These are phyloP conservation scores for Elymus sibiricus DNA, from an alignment of 176 grass and related monocot species.

Conservation along the genomic window DNA sequence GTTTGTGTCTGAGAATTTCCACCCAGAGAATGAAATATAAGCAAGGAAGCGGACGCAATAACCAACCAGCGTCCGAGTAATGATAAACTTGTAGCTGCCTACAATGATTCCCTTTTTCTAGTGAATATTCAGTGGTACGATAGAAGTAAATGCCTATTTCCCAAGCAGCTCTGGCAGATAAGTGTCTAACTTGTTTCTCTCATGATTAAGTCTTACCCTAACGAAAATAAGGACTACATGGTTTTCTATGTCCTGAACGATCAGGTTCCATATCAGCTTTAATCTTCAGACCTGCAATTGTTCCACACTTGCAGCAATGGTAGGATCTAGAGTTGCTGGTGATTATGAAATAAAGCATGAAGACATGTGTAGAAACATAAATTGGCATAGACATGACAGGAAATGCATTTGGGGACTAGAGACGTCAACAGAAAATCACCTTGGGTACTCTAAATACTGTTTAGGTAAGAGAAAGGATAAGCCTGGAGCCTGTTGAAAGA, in stretches of 20 bases:
- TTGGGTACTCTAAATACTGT: conserved; percentile 84
- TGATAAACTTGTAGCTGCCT: background rate
- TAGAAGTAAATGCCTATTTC: background rate
- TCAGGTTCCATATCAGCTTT: background rate
- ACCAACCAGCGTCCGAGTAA: background rate
- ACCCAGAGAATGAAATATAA: background rate
- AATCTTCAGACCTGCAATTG: background rate
- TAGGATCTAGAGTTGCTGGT: background rate
- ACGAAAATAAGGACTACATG: background rate
- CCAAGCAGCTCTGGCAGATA: background rate
- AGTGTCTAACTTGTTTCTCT: background rate
- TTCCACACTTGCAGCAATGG: background rate
- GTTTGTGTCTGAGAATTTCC: background rate
- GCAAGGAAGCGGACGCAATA: background rate
- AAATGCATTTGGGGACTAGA: background rate
- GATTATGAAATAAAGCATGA: background rate
- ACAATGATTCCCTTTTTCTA: background rate
- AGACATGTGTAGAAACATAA: background rate
- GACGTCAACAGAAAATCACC: conserved; percentile 43
- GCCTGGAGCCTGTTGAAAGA: conserved; percentile 65
- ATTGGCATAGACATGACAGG: background rate
- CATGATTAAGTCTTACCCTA: background rate
- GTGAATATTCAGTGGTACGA: background rate
- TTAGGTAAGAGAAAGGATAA: conserved; percentile 90
- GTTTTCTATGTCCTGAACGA: background rate